These are phyloP conservation scores for Beauveria sp. DNA, from an alignment of 2,329 filamentous ascomycete species.

Conservation along the genomic window DNA sequence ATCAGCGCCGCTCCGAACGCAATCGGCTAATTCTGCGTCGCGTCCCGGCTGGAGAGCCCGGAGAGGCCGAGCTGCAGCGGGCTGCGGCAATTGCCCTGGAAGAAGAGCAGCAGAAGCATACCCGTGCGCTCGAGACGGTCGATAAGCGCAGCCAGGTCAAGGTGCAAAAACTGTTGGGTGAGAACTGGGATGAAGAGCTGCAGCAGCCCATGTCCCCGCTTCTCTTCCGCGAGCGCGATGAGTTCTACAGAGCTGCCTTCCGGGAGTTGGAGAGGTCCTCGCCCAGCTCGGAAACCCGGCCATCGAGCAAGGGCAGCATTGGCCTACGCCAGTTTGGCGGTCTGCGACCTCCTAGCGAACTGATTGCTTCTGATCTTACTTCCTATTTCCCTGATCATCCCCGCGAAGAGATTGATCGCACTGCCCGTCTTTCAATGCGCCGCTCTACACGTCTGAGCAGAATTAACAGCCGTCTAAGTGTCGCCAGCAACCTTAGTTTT, in stretches of 20 bases:
- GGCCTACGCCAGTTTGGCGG: constrained; percentile 79
- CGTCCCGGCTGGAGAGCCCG: constrained; percentile 86
- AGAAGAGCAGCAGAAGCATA: constrained; percentile 69
- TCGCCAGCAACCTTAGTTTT: constrained; percentile 87
- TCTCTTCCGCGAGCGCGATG: constrained; percentile 61
- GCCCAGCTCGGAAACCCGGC: constrained; percentile 34
- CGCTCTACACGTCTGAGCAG: constrained; percentile 86
- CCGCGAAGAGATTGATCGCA: constrained; percentile 89
- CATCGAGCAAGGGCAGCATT: constrained; percentile 36
- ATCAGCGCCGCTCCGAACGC: constrained; percentile 74
- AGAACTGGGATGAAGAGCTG: constrained; percentile 71
- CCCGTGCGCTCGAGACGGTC: constrained; percentile 50
- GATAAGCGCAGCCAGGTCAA: constrained; percentile 79
- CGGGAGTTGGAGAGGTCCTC: constrained; percentile 51
- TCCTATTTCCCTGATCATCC: constrained; percentile 97
- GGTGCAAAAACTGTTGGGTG: constrained; percentile 81
- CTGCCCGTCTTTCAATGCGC: constrained; percentile 84
- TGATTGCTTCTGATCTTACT: constrained; percentile 92
- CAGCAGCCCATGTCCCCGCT: constrained; percentile 82
- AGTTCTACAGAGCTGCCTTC: constrained; percentile 54
- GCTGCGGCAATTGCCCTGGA: constrained; percentile 86
- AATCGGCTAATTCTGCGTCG: constrained; percentile 86
- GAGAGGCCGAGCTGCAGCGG: constrained; percentile 74
- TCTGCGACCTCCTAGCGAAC: constrained; percentile 85
- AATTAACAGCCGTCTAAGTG: constrained; percentile 86